Percentiles rank a stretch among this genome's conserved stretches.
Evolutionary conservation across 2,329 filamentous ascomycete genomes (phyloP).

Genomic region (Fusarium sp.): DNA sequence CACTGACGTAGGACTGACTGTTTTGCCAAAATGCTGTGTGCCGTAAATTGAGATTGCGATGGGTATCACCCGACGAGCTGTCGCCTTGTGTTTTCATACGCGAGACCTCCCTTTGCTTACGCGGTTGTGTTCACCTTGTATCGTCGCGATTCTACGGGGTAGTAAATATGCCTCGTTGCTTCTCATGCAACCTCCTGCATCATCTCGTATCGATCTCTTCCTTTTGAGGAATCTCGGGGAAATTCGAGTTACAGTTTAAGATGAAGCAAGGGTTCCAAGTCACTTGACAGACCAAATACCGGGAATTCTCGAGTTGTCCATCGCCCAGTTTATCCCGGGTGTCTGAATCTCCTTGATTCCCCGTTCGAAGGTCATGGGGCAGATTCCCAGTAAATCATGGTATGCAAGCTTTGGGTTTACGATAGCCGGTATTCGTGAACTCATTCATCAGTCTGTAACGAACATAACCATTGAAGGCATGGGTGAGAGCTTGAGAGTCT

Average conservation of each 20-base stretch:
- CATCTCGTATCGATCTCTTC: constrained; percentile 28
- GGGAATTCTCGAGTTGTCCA: constrained; percentile 11
- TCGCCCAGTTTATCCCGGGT: constrained; percentile 1
- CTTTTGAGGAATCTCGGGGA: constrained; percentile 26
- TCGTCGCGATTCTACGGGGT: constrained; percentile 37
- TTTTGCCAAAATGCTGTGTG: constrained; percentile 11
- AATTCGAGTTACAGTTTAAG: constrained; percentile 10
- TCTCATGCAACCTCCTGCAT: constrained; percentile 16
- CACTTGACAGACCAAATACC: constrained; percentile 27
- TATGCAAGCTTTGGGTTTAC: constrained; percentile 21
- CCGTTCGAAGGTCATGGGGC: constrained; percentile 8
- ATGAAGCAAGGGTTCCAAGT: constrained; percentile 19
- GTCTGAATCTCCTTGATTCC: not conserved
- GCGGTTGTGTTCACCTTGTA: constrained; percentile 15
- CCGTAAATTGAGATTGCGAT: constrained; percentile 29
- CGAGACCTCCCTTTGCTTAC: constrained; percentile 27
- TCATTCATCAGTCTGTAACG: not conserved
- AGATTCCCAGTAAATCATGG: constrained; percentile 1
- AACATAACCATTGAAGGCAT: not conserved
- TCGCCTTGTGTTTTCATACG: constrained; percentile 24
- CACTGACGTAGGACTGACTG: constrained; percentile 20
- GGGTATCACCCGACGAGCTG: constrained; percentile 12
- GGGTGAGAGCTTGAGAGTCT: constrained; percentile 5
- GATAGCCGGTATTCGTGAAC: not conserved
- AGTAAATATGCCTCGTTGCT: constrained; percentile 29